Conservation (phyloP, 2,329 filamentous ascomycete species). For the Ophiosphaerella narmari region DNA sequence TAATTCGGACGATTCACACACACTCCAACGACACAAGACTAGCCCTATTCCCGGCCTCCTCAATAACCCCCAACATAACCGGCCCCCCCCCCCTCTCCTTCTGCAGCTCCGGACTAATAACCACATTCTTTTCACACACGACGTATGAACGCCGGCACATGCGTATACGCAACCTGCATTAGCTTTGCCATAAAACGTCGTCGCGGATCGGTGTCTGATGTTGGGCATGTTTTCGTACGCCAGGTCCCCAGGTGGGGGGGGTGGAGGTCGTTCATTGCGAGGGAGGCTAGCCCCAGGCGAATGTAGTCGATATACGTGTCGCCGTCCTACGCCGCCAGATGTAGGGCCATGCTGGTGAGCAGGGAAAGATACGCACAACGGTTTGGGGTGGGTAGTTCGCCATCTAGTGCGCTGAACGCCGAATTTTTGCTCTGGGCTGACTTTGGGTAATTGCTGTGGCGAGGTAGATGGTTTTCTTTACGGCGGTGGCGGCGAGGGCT, state of each 20-base stretch:
- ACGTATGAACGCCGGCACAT: slow-evolving; percentile 48
- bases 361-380: no score
- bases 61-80: no score
- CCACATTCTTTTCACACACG: slow-evolving; percentile 42
- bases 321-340: no score
- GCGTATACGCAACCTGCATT: slow-evolving; percentile 46
- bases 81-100: no score
- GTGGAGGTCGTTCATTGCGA: slow-evolving; percentile 21
- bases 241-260: slow-evolving; percentile 17
- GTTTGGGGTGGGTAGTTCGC: no score
- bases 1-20: slow-evolving; percentile 41
- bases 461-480: no score
- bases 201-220: slow-evolving; percentile 38
- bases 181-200: slow-evolving; percentile 37
- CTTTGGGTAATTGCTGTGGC: no score
- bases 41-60: no score
- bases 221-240: slow-evolving; percentile 19
- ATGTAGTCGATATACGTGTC: no score
- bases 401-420: no score
- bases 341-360: no score
- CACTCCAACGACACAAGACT: slow-evolving; percentile 35
- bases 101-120: slow-evolving; percentile 37
- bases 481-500: background rate
- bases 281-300: background rate
- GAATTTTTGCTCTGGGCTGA: no score